A percentile compares a stretch with the other conserved stretches of the same genome.
phyloP scores from a whole-genome alignment of 2,329 filamentous ascomycete species.

The Geosmithia putterillii region DNA sequence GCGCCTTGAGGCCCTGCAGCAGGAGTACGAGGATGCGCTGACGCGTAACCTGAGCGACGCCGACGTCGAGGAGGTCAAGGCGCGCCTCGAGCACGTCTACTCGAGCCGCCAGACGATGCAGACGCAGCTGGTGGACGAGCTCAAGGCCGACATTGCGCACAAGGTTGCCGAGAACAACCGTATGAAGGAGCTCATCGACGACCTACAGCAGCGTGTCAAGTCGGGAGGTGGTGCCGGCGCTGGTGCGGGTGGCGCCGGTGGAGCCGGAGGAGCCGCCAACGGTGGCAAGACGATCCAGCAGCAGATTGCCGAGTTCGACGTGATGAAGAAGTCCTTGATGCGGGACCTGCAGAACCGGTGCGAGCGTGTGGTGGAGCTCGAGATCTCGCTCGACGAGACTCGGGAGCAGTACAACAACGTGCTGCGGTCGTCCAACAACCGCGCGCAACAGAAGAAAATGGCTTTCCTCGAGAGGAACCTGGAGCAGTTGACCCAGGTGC shows the following conservation, averaged over 20 bases:
- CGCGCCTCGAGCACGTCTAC: constrained; percentile 65
- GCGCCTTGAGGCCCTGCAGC: constrained; percentile 61
- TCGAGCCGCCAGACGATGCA: constrained; percentile 63
- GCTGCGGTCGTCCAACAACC: constrained; percentile 89
- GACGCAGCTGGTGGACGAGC: constrained; percentile 59
- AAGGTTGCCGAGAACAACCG: constrained; percentile 74
- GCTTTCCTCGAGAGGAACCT: constrained; percentile 97
- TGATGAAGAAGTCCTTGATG: constrained; percentile 99
- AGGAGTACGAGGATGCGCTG: constrained; percentile 74
- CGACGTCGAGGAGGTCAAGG: constrained; percentile 77
- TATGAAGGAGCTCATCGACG: constrained; percentile 69
- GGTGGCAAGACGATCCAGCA: constrained; percentile 91
- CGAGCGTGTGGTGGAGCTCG: constrained; percentile 93
- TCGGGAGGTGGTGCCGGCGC: constrained; percentile 31
- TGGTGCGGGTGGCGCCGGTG: no score
- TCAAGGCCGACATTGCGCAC: constrained; percentile 63
- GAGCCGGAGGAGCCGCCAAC: constrained; percentile 38
- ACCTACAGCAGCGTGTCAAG: constrained; percentile 64
- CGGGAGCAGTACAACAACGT: constrained; percentile 99
- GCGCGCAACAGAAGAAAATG: constrained; percentile 99
- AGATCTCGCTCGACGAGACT: constrained; percentile 94
- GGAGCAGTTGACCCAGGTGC: constrained; percentile 93
- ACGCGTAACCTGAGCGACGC: constrained; percentile 64
- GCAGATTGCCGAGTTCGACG: constrained; percentile 96
- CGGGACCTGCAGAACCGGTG: constrained; percentile 96